Evolutionary conservation across 2,329 filamentous ascomycete genomes (phyloP), one percentile per base, ranked within the genome.

Genomic region (Botrytis deweyae): DNA sequence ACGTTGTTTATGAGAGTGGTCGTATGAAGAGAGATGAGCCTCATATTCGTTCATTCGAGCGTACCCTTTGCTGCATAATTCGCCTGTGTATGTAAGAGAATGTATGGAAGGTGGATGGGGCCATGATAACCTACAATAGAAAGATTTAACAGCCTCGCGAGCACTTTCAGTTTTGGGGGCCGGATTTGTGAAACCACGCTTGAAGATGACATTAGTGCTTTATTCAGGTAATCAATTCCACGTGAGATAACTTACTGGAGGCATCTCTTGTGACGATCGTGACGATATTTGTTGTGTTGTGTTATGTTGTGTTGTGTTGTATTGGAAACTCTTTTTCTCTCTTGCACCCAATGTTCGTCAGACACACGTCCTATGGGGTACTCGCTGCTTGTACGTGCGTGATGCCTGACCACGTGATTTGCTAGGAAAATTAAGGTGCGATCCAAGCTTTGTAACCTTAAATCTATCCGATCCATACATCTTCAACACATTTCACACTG

Each of bases 11-110:
- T 99, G 96, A 79, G 93, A 93, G 84, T 99, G 96, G 81, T 98
- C 96, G 83, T 98, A 98, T 79, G 93, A 96, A 76, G 91, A 91
- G 73, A 98, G 93, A 82, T 99, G 96, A 12, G 95, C 92, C 83
- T 98, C 95, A 82, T 97, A 98, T 82, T 98, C 95, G 81, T 97
- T 95, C 87, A 97, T 95, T 73, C 96, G 94, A 2, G 91, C 90
- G 84, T 98, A 99, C 79, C 95, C 95, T 84, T 98, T 98, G 76
- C 92, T 90, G 85, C 96, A 98, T 72, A 98, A 89, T 59, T 91
- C 89, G 85, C 90, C 86, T 86, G 73, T 3, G 1, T 12, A 52
- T 42, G 71, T 76, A 58, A 78, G 75, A 61, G 46, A 52, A 59
- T 71, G 64, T 18, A n/a, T 33, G 20, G 52, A 44, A 38, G 10